Conservation (phyloP, 2,329 filamentous ascomycete species). For the Cytospora leucostoma region DNA sequence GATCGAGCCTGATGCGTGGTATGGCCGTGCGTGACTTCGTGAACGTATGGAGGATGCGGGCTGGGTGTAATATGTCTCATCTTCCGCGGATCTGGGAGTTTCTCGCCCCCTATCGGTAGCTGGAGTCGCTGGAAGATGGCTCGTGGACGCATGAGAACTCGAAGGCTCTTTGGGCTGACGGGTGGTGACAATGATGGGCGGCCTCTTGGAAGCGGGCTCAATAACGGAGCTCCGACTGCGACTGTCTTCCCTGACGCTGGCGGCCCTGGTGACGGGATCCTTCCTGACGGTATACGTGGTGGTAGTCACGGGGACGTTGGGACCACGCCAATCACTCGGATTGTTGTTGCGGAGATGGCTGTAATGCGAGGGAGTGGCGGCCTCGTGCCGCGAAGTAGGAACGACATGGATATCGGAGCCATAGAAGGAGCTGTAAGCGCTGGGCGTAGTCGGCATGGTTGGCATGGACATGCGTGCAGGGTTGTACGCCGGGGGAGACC, state of each 20-base stretch:
- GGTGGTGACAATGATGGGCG: slow-evolving; percentile 60
- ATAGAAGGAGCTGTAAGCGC: slow-evolving; percentile 53
- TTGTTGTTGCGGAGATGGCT: slow-evolving; percentile 35
- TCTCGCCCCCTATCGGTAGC: slow-evolving; percentile 52
- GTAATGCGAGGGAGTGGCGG: slow-evolving; percentile 28
- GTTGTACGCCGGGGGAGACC: slow-evolving; percentile 47
- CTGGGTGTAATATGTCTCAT: slow-evolving; percentile 53
- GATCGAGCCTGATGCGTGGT: slow-evolving; percentile 39
- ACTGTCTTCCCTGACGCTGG: slow-evolving; percentile 50
- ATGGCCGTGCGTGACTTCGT: slow-evolving; percentile 42
- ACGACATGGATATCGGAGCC: slow-evolving; percentile 57
- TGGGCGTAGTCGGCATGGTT: slow-evolving; percentile 38
- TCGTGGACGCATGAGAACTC: slow-evolving; percentile 43
- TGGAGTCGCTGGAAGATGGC: slow-evolving; percentile 48
- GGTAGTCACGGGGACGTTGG: slow-evolving; percentile 45
- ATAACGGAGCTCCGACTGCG: slow-evolving; percentile 53
- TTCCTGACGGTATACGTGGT: slow-evolving; percentile 60
- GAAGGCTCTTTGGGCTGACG: slow-evolving; percentile 47
- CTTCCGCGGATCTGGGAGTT: slow-evolving; percentile 54
- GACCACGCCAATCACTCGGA: slow-evolving; percentile 35
- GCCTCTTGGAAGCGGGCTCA: slow-evolving; percentile 48
- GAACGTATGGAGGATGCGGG: slow-evolving; percentile 60
- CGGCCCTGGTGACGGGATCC: slow-evolving; percentile 51
- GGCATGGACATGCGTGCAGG: slow-evolving; percentile 58
- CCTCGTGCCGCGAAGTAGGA: slow-evolving; percentile 43